Base-by-base conservation (phyloP, 2,329 filamentous ascomycete species). In the Neoscytalidium dimidiatum region DNA sequence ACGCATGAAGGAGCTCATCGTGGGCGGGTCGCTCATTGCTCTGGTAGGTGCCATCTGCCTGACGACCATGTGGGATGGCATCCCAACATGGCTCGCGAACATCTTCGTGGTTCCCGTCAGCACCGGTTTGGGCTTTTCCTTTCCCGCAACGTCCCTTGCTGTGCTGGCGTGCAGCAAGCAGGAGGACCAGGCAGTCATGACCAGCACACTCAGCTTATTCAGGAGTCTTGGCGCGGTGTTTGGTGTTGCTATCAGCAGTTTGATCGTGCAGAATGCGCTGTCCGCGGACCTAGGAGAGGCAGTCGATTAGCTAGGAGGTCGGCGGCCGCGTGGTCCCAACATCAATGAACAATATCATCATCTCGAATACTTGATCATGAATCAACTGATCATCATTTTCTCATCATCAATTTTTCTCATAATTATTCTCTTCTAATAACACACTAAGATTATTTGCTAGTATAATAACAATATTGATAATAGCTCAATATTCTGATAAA, bases 231-330 rank as follows among this genome's bases (percentile, higher is more conserved):
- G 91, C 6, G 85, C 84, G 64, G 90, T 94, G 0, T 82, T 93
- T 71, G 91, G 91, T n/a, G 85, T 94, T 49, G 87, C 90, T 0
- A 80, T 84, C 61, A 90, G 87, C 69, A 91, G 88, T 72, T 82
- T 92, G 65, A 85, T 92, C 7, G 80, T 94, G 67, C 91, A 94
- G 78, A 92, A 92, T 71, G 83, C 86, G 0, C 79, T 94, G 60
- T 77, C 85, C 8, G 77, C 81, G 19, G 89, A 88, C 68, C 81
- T 94, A 4, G 76, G 85, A 4, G 68, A 73, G 11, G 41, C 11
- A 33, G 38, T 31, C n/a, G n/a, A 7, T 31, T n/a, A n/a, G n/a
- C n/a, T n/a, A n/a, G n/a, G n/a, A n/a, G n/a, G n/a, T n/a, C n/a
- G n/a, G n/a, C n/a, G n/a, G n/a, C n/a, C n/a, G n/a, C n/a, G n/a